These are phyloP conservation scores for Chrysosphaeria jannelii DNA, from an alignment of 2,329 filamentous ascomycete genomes.

Conservation along the genomic window DNA sequence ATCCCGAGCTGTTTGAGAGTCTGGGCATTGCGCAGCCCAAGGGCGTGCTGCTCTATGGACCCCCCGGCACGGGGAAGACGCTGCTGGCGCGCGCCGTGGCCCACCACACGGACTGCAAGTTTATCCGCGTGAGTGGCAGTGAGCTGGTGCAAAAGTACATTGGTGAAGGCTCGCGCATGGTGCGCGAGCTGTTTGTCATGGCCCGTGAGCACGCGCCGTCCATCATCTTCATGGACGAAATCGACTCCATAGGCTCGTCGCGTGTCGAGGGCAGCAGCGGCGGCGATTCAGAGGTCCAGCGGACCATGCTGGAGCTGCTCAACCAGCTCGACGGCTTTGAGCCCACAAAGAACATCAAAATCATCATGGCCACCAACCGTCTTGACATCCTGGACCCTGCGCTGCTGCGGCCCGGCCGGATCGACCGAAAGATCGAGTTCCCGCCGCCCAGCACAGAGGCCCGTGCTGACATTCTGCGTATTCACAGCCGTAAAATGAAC, in stretches of 20 bases:
- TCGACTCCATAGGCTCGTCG: constrained; percentile 92
- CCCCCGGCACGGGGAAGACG: constrained; percentile 91
- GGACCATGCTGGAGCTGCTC: constrained; percentile 91
- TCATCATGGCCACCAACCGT: constrained; percentile 98
- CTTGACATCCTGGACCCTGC: constrained; percentile 92
- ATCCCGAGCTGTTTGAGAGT: constrained; percentile 96
- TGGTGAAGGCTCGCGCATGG: constrained; percentile 92
- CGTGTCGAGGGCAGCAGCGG: constrained; percentile 87
- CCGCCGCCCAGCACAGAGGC: constrained; percentile 89
- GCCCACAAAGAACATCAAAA: constrained; percentile 98
- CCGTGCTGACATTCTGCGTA: constrained; percentile 85
- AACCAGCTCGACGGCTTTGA: constrained; percentile 98
- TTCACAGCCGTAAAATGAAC: constrained; percentile 97
- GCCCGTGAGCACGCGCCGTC: constrained; percentile 89
- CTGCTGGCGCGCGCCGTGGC: constrained; percentile 82
- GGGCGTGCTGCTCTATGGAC: constrained; percentile 85
- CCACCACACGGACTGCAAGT: constrained; percentile 97
- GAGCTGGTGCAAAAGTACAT: constrained; percentile 99
- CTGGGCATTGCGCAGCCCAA: constrained; percentile 95
- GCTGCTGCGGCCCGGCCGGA: constrained; percentile 77
- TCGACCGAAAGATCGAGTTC: constrained; percentile 98
- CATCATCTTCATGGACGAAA: constrained; percentile 99
- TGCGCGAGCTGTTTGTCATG: constrained; percentile 97
- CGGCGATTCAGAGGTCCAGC: constrained; percentile 90
- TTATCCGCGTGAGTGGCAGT: constrained; percentile 86